Percentiles rank a stretch among this genome's conserved stretches.
Conservation (phyloP, 2,329 filamentous ascomycete genomes). For the Daldinia sp. region DNA sequence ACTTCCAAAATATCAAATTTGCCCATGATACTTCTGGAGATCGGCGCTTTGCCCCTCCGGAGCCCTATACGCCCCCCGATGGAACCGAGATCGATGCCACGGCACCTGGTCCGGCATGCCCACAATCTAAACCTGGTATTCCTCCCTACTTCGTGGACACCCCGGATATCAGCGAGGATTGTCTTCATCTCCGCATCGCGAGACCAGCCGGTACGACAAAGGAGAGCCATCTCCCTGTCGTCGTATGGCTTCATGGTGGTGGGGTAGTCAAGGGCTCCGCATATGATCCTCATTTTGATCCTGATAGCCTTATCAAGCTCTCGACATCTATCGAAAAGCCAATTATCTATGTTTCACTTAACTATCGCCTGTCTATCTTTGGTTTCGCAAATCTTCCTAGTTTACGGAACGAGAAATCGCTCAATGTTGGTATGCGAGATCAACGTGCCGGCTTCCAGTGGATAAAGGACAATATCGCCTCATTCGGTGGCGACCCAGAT, state of each 20-base stretch:
- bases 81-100: constrained; percentile 46
- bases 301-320: background rate
- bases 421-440: background rate
- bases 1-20: background rate
- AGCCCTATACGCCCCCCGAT: constrained; percentile 41
- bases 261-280: background rate
- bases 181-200: background rate
- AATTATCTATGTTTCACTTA: background rate
- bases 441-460: background rate
- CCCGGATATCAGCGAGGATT: background rate
- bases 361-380: background rate
- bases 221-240: background rate
- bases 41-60: constrained; percentile 37
- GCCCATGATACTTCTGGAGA: background rate
- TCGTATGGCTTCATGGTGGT: background rate
- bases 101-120: constrained; percentile 46
- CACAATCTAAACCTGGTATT: constrained; percentile 43
- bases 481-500: background rate
- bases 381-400: background rate
- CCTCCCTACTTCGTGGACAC: constrained; percentile 38
- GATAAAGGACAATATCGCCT: background rate
- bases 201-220: background rate
- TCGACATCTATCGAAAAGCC: background rate
- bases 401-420: background rate
- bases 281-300: background rate